Percentiles rank a stretch among this genome's conserved stretches.
Conservation (phyloP, 2,329 filamentous ascomycete genomes). For the Colletotrichum tanaceti region DNA sequence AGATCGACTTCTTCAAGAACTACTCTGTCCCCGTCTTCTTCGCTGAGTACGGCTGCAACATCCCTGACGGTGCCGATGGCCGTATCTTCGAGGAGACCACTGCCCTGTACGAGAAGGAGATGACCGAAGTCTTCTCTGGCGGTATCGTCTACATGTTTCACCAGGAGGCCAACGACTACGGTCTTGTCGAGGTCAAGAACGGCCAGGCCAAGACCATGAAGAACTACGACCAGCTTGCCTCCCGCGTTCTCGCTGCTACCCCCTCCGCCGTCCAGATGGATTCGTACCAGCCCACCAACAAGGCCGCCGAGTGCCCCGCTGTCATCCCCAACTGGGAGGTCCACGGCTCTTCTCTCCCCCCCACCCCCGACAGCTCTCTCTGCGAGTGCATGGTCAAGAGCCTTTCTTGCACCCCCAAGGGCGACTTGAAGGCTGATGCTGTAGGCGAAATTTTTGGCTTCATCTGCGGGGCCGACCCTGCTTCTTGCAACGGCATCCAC, state of each 20-base stretch:
- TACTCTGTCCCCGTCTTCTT: conserved; percentile 98
- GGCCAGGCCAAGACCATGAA: conserved; percentile 72
- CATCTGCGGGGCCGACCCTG: conserved; percentile 71
- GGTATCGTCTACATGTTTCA: conserved; percentile 99
- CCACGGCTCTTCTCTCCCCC: conserved; percentile 75
- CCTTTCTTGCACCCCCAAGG: conserved; percentile 75
- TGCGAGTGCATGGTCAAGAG: conserved; percentile 88
- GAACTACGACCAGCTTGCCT: conserved; percentile 80
- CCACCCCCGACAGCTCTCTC: conserved; percentile 79
- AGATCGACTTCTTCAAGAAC: conserved; percentile 85
- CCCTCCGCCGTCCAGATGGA: conserved; percentile 74
- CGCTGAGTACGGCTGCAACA: conserved; percentile 98
- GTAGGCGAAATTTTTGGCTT: conserved; percentile 78
- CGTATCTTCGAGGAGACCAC: conserved; percentile 88
- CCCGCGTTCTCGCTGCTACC: conserved; percentile 74
- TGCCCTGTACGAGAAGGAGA: conserved; percentile 81
- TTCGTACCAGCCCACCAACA: conserved; percentile 81
- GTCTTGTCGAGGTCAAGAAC: conserved; percentile 72
- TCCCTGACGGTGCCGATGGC: conserved; percentile 65
- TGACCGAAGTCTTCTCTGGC: conserved; percentile 90
- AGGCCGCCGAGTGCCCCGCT: conserved; percentile 76
- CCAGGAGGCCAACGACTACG: conserved; percentile 90
- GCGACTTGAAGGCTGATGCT: conserved; percentile 65
- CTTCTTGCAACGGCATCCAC: conserved; percentile 75
- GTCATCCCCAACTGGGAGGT: conserved; percentile 76